Conservation (phyloP, 1,284 basidiomycete genomes). For the Blastosporella zonata region DNA sequence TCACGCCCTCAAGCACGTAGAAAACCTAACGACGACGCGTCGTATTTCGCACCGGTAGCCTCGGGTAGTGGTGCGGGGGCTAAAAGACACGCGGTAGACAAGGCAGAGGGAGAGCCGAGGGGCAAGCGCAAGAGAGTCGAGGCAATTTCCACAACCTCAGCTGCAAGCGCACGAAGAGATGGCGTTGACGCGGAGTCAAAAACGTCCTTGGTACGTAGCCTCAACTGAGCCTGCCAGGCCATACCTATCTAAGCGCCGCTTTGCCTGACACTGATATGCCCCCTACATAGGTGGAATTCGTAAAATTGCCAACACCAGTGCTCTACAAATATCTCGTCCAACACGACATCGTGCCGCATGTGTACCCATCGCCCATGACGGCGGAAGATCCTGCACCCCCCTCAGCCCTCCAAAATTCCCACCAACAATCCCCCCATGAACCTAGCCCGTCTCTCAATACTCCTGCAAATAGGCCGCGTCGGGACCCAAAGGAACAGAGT, state of each 20-base stretch:
- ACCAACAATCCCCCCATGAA: slow-evolving; percentile 42
- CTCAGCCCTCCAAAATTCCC: slow-evolving; percentile 48
- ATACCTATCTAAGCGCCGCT: neutral
- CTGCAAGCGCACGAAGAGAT: slow-evolving; percentile 14
- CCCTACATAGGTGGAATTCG: slow-evolving; percentile 64
- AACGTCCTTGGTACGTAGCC: slow-evolving; percentile 19
- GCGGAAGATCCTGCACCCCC: slow-evolving; percentile 68
- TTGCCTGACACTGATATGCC: slow-evolving; percentile 5
- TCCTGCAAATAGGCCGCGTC: slow-evolving; percentile 65
- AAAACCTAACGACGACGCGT: slow-evolving; percentile 58
- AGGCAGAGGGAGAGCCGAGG: slow-evolving; percentile 62
- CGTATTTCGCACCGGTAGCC: slow-evolving; percentile 51
- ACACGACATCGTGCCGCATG: slow-evolving; percentile 63
- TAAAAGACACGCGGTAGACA: slow-evolving; percentile 59
- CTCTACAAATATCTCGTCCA: slow-evolving; percentile 69
- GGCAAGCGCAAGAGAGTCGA: slow-evolving; percentile 66
- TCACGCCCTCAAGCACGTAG: slow-evolving; percentile 57
- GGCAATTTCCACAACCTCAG: slow-evolving; percentile 24
- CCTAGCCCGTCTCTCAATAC: slow-evolving; percentile 47
- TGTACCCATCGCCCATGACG: slow-evolving; percentile 67
- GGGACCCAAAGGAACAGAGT: slow-evolving; percentile 55
- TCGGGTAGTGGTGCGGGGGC: slow-evolving; percentile 28
- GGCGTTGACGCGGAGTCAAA: slow-evolving; percentile 17
- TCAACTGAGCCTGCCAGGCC: slow-evolving; percentile 3
- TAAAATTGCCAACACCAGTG: slow-evolving; percentile 53